These are phyloP conservation scores for Aegilops longissima DNA, from an alignment of 176 grass and related monocot genomes.

Conservation along the genomic window DNA sequence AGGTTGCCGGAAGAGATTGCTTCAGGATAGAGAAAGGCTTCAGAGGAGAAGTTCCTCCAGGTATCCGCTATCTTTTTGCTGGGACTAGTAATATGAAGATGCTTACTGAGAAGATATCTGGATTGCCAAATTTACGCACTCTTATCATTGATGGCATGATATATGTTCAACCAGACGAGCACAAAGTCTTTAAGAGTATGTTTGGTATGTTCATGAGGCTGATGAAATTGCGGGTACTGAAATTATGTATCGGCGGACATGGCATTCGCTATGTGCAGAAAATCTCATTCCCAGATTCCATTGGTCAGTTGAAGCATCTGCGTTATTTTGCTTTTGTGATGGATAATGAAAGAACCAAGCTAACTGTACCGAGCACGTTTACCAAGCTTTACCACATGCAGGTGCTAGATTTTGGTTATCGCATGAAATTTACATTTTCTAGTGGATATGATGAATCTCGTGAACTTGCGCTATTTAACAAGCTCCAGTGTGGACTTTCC, in stretches of 20 bases:
- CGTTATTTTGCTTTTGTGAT: neutral
- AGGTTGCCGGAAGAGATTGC: neutral
- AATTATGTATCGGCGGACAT: too few species aligned
- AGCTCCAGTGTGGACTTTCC: neutral
- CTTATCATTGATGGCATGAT: neutral
- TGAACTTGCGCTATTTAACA: neutral
- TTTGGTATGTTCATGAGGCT: neutral
- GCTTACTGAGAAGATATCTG: neutral
- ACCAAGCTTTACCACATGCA: too few species aligned
- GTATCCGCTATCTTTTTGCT: neutral
- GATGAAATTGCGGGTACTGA: neutral
- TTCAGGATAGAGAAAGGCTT: neutral
- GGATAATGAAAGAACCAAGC: neutral
- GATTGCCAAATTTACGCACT: neutral
- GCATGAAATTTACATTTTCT: too few species aligned
- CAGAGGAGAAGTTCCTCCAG: neutral
- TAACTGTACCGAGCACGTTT: neutral
- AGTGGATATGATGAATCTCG: neutral
- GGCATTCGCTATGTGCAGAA: too few species aligned
- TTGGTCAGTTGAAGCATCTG: neutral
- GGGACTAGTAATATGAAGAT: neutral
- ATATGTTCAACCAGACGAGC: neutral
- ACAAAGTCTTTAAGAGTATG: neutral
- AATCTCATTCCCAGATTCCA: neutral
- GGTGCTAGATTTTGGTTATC: too few species aligned